A percentile compares a stretch with the other conserved stretches of the same genome.
These are phyloP conservation scores for Microbotryum lychnidis-dioicae DNA, from an alignment of 1,284 basidiomycete species.

Conservation along the genomic window DNA sequence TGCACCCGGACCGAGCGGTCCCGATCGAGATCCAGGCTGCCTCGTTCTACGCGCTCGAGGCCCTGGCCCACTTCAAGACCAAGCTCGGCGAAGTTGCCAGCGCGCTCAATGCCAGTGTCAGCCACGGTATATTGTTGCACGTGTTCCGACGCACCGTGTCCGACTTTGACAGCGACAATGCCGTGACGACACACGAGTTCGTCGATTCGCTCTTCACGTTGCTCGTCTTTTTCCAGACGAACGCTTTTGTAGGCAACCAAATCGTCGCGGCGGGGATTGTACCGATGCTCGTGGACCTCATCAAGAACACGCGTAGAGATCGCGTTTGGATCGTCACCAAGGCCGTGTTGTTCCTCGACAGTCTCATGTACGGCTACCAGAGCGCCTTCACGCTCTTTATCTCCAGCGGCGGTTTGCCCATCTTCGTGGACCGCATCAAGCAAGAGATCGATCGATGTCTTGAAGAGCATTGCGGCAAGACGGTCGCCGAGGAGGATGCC, in stretches of 20 bases:
- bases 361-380: conserved; percentile 77
- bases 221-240: conserved; percentile 76
- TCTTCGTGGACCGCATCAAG: conserved; percentile 78
- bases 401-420: conserved; percentile 73
- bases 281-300: conserved; percentile 76
- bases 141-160: conserved; percentile 68
- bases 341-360: conserved; percentile 75
- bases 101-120: conserved; percentile 88
- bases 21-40: conserved; percentile 66
- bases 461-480: conserved; percentile 48
- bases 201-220: conserved; percentile 80
- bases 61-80: conserved; percentile 71
- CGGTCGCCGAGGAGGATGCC: conserved; percentile 46
- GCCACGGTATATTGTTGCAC: conserved; percentile 88
- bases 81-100: conserved; percentile 80
- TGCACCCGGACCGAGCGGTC: conserved; percentile 64
- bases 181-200: conserved; percentile 60
- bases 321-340: conserved; percentile 66
- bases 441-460: conserved; percentile 64
- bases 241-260: conserved; percentile 78
- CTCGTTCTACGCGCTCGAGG: conserved; percentile 80
- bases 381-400: conserved; percentile 84
- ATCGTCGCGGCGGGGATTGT: conserved; percentile 94
- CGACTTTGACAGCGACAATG: conserved; percentile 48
- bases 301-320: conserved; percentile 63